Evolutionary conservation across 225 moss, liverwort and hornwort species (phyloP).

Genomic region (Asterella californica): DNA sequence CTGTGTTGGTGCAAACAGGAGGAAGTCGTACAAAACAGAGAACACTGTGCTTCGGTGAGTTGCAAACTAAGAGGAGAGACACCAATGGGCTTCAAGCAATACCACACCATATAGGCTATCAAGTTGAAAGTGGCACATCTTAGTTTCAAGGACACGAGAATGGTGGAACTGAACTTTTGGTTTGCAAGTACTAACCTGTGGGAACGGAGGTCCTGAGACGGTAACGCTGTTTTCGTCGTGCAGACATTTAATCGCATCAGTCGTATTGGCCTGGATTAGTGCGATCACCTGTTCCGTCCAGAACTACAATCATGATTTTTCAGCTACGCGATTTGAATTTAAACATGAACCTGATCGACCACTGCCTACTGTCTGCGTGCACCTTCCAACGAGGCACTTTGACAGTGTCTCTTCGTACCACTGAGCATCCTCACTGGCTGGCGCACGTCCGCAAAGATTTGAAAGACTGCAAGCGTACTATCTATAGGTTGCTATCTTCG

Average conservation of each 20-base stretch:
- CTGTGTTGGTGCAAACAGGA: constrained; percentile 19
- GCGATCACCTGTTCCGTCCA: constrained; percentile 23
- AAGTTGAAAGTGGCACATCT: too few species aligned
- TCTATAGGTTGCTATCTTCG: too few species aligned
- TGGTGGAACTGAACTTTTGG: background rate
- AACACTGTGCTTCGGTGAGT: background rate
- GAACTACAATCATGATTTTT: background rate
- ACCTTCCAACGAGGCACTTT: too few species aligned
- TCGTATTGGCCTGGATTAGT: constrained; percentile 24
- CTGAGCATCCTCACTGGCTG: too few species aligned
- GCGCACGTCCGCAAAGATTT: too few species aligned
- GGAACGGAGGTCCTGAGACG: constrained; percentile 21
- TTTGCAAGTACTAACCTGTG: constrained; percentile 24
- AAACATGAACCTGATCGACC: background rate
- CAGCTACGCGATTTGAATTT: background rate
- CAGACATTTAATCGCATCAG: constrained; percentile 37
- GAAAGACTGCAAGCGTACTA: too few species aligned
- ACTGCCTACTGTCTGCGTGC: too few species aligned
- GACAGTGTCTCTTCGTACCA: too few species aligned
- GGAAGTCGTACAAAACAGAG: background rate
- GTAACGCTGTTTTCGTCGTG: constrained; percentile 25
- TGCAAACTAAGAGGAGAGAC: background rate
- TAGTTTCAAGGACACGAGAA: background rate
- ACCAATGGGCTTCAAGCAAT: background rate
- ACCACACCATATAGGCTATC: background rate